A percentile compares a stretch with the other conserved stretches of the same genome.
phyloP scores from a whole-genome alignment of 2,329 filamentous ascomycete genomes.

The Penicillium sp. region DNA sequence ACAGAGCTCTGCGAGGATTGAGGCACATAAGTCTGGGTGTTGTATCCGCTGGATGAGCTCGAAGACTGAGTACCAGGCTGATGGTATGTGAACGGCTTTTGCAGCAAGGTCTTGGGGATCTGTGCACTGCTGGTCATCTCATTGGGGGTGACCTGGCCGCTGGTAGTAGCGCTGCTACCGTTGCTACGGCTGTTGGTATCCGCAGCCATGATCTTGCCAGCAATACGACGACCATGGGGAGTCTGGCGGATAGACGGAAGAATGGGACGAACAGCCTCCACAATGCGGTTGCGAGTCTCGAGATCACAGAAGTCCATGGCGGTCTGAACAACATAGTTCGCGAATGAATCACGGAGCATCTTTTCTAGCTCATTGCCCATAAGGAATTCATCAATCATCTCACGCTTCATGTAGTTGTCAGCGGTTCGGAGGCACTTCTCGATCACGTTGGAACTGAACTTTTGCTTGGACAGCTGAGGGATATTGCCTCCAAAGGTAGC shows the following conservation, averaged over 20 bases:
- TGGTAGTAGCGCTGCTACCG: constrained; percentile 30
- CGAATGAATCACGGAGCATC: constrained; percentile 86
- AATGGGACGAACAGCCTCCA: constrained; percentile 82
- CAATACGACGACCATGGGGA: constrained; percentile 90
- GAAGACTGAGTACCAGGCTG: constrained; percentile 23
- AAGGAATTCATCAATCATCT: constrained; percentile 81
- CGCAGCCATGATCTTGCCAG: constrained; percentile 72
- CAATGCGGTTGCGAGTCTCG: constrained; percentile 69
- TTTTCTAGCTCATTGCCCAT: constrained; percentile 74
- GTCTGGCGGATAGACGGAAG: constrained; percentile 82
- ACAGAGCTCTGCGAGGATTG: constrained; percentile 17
- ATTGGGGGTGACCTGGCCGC: constrained; percentile 41
- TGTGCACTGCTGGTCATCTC: constrained; percentile 37
- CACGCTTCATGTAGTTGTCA: constrained; percentile 68
- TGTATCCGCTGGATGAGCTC: constrained; percentile 26
- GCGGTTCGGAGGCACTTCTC: constrained; percentile 93
- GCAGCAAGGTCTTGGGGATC: constrained; percentile 32
- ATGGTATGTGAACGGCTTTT: constrained; percentile 33
- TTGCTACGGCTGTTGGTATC: constrained; percentile 46
- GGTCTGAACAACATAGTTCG: constrained; percentile 98
- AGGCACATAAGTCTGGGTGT: constrained; percentile 24
- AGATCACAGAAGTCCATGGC: constrained; percentile 81
- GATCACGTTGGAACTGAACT: constrained; percentile 98
- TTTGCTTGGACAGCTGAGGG: constrained; percentile 78
- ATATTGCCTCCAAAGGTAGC: constrained; percentile 73